Evolutionary conservation across 805 yeast species (phyloP), one percentile per base, ranked within the genome.

Genomic region (Schwanniomyces occidentalis): DNA sequence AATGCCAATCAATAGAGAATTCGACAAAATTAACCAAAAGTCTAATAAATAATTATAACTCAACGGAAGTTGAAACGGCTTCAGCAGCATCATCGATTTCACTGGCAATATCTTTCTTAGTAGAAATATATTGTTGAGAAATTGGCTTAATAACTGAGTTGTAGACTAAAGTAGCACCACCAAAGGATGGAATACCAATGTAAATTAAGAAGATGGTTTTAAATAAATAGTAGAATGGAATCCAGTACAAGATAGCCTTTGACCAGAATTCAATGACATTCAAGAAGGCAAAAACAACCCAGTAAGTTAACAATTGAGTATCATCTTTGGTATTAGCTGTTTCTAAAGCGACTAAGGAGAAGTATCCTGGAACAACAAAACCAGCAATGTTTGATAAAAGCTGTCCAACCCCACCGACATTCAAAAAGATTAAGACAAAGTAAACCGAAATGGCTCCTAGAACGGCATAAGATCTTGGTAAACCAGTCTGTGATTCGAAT

Each of bases 241-340:
- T 67, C 95, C 96, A 87, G 76, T 89, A 89, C 40, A 91, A 73
- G 52, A 93, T 83, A 23, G 96, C 84, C 54, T 80, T 78, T 35
- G 96, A 82, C 98, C 97, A 93, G 76, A 88, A 93, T 71, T 93
- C 99, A 53, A 88, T 59, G 34, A 93, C 90, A 61, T 82, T 87
- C 69, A 93, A 78, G 51, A 82, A 80, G 10, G 96, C 95, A 58
- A 86, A 93, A n/a, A 93, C 95, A 39, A 93, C 96, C 99, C 99
- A 93, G 73, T 93, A 93, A 9, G 97, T 86, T 56, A 93, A 76
- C 58, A 86, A 78, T 60, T 84, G 82, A 30, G 93, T 80, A 64
- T 93, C 99, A 61, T 91, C 97, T 27, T 68, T 64, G 26, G 80
- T 65, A 12, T 75, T 55, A 7, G 78, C 46, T 15, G 96, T 84